Percentiles rank a stretch among this genome's conserved stretches.
Evolutionary conservation across 1,284 basidiomycete species (phyloP).

Genomic region (Microstroma glucosiphilum): DNA sequence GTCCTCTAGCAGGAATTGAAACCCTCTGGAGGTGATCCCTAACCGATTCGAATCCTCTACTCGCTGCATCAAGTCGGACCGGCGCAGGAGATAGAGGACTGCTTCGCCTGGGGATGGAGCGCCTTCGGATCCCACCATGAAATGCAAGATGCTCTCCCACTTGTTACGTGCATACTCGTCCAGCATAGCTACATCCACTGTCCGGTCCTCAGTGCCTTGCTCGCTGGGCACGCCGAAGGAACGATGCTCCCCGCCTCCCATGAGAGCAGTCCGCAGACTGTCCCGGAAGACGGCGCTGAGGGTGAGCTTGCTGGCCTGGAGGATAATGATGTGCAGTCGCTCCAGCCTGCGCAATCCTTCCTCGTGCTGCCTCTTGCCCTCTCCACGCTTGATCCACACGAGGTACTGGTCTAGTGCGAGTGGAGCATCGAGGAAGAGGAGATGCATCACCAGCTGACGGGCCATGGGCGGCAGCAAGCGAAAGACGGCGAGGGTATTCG

Average conservation of each 20-base stretch:
- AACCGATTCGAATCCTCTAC: slow-evolving; percentile 3
- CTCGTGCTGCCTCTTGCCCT: slow-evolving; percentile 55
- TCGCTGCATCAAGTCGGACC: slow-evolving; percentile 73
- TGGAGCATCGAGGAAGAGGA: slow-evolving; percentile 81
- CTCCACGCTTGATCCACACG: slow-evolving; percentile 67
- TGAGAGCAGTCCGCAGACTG: slow-evolving; percentile 66
- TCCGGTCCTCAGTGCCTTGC: slow-evolving; percentile 18
- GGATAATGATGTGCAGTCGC: slow-evolving; percentile 29
- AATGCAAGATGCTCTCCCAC: slow-evolving; percentile 97
- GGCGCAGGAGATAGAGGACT: slow-evolving; percentile 74
- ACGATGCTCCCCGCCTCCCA: slow-evolving; percentile 78
- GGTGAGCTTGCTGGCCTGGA: slow-evolving; percentile 56
- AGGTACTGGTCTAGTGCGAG: slow-evolving; percentile 67
- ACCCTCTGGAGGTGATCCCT: slow-evolving; percentile 87
- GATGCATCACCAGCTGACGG: slow-evolving; percentile 81
- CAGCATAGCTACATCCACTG: slow-evolving; percentile 61
- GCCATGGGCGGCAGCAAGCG: slow-evolving; percentile 78
- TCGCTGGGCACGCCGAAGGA: slow-evolving; percentile 82
- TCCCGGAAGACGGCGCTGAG: slow-evolving; percentile 41
- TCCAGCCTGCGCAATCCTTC: slow-evolving; percentile 23
- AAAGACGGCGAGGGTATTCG: slow-evolving; percentile 88
- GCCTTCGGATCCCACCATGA: slow-evolving; percentile 90
- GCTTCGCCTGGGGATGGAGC: slow-evolving; percentile 66
- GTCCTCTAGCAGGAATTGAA: slow-evolving; percentile 92
- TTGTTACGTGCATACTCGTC: slow-evolving; percentile 80